A percentile compares a stretch with the other conserved stretches of the same genome.
These are phyloP conservation scores for Uronychia binucleata DNA, from an alignment of 73 alveolate genomes.

Conservation along the genomic window DNA sequence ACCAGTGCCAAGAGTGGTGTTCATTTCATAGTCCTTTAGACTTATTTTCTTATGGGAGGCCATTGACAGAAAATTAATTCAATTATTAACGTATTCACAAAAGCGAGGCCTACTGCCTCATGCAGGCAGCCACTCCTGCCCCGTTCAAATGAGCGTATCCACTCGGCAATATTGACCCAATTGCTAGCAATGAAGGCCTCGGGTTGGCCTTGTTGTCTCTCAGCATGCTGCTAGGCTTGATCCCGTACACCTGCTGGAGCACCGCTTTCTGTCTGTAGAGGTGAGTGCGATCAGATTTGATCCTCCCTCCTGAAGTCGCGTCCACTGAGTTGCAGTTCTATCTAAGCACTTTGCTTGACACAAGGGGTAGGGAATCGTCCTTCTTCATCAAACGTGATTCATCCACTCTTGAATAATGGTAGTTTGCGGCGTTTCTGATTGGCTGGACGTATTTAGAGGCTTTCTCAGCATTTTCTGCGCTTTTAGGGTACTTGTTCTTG, in stretches of 20 bases:
- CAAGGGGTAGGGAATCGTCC: neutral
- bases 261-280: neutral
- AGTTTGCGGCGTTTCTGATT: neutral
- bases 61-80: slow-evolving; percentile 11
- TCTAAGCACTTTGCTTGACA: no score
- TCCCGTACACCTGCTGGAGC: neutral
- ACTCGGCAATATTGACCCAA: neutral
- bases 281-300: neutral
- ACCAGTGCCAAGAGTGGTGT: slow-evolving; percentile 95
- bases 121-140: neutral
- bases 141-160: neutral
- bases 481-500: neutral
- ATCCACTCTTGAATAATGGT: neutral
- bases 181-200: neutral
- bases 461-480: neutral
- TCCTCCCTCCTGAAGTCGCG: no score
- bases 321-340: no score
- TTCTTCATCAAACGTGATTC: neutral
- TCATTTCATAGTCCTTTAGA: slow-evolving; percentile 74
- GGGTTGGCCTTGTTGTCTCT: neutral
- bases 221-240: neutral
- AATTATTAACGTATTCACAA: neutral
- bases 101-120: neutral
- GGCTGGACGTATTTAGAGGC: neutral
- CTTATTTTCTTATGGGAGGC: slow-evolving; percentile 47